Evolutionary conservation across 2,329 filamentous ascomycete genomes (phyloP).

Genomic region (Fusarium sp.): DNA sequence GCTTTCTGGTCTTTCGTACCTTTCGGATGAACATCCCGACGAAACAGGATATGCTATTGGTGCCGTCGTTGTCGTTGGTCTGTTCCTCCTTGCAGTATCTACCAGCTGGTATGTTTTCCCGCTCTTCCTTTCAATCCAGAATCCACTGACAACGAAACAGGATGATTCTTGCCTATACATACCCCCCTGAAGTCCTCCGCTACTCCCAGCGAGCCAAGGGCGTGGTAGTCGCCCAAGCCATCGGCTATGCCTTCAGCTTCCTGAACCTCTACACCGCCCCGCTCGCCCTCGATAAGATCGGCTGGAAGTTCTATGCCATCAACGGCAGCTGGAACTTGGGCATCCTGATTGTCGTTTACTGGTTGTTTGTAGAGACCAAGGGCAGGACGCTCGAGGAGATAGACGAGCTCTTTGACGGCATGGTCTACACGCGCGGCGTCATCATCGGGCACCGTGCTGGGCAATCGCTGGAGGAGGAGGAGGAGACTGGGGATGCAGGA

Average conservation of each 20-base stretch:
- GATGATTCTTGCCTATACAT: conserved; percentile 14
- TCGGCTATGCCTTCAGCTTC: conserved; percentile 17
- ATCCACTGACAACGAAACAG: not conserved
- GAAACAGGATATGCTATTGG: conserved; percentile 14
- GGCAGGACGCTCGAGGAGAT: conserved; percentile 20
- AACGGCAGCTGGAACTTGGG: conserved; percentile 17
- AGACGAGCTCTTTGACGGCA: conserved; percentile 15
- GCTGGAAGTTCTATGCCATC: conserved; percentile 13
- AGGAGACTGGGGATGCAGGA: not conserved
- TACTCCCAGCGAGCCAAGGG: conserved; percentile 20
- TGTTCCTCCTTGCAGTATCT: conserved; percentile 13
- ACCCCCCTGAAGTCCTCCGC: conserved; percentile 10
- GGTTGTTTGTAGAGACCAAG: conserved; percentile 19
- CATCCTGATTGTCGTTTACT: conserved; percentile 8
- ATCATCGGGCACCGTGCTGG: not conserved
- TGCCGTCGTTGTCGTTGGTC: conserved; percentile 9
- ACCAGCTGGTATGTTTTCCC: conserved; percentile 11
- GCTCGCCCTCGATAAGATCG: conserved; percentile 11
- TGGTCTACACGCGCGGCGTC: not conserved
- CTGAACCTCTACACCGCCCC: conserved; percentile 19
- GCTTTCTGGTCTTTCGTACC: conserved; percentile 3
- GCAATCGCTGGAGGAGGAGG: not conserved
- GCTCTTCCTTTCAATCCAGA: not conserved
- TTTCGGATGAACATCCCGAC: not conserved
- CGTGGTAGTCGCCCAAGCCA: conserved; percentile 14